phyloP scores from a whole-genome alignment of 345 rosid species.

The Murraya paniculata region DNA sequence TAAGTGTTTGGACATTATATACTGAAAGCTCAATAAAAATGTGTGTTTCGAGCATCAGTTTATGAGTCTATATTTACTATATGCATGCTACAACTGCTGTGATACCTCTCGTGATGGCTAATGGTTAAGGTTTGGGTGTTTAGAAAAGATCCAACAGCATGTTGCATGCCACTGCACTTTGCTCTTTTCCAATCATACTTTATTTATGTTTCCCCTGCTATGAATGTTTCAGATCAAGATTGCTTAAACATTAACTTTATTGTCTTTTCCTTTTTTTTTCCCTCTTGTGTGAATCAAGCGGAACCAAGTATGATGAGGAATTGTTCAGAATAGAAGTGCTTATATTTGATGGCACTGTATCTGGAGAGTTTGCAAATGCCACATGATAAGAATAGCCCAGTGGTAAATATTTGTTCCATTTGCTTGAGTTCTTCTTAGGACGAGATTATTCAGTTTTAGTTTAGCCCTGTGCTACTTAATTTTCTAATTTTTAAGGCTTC shows the following conservation, averaged over 20 bases:
- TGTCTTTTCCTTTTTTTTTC: neutral
- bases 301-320: neutral
- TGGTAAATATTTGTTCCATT: neutral
- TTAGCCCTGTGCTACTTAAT: neutral
- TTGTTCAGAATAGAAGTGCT: neutral
- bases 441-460: neutral
- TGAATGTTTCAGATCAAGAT: neutral
- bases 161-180: neutral
- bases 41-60: constrained; percentile 1
- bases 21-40: constrained; percentile 1
- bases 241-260: neutral
- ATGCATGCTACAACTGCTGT: neutral
- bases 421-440: neutral
- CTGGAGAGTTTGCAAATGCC: neutral
- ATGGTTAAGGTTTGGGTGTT: neutral
- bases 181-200: neutral
- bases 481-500: neutral
- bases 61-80: neutral
- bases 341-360: neutral
- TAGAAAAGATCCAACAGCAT: neutral
- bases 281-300: neutral
- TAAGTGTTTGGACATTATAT: constrained; percentile 13
- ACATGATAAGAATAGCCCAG: neutral
- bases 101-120: neutral
- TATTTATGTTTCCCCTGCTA: too few relatives aligned